Base-by-base conservation (phyloP, 208 protist genomes). In the Herpetomonas tarakana region DNA sequence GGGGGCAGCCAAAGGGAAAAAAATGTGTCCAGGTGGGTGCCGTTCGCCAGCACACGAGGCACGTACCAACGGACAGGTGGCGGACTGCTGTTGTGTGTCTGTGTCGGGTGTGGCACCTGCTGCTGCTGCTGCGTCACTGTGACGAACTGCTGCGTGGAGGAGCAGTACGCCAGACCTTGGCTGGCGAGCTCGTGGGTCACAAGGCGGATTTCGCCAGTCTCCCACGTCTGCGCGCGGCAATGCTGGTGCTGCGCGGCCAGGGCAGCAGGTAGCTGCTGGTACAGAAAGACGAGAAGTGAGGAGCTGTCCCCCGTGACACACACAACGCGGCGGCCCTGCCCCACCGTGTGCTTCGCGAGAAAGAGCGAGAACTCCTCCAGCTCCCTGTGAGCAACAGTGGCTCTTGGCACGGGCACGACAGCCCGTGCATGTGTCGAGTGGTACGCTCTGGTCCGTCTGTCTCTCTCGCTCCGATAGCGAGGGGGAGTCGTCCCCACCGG, bases 151-250 rank as follows among this genome's bases (percentile, higher is more conserved):
- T 22, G 44, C 11, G 9, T 11, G 16, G 3, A 7, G 4, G 3
- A 18, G 51, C 60, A 65, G 50, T 65, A 57, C 16, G 16, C 4
- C 18, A 31, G 19, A 38, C 60, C 60, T 21, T 57, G 45, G n/a
- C 35, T 18, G 1, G 63, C 68, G 4, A 38, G 31, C 1, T 65
- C 52, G 35, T 76, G 68, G 2, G 68, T 58, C 1, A 80, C 74
- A n/a, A 80, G 38, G 21, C 68, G 62, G 31, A 79, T 56, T 22
- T 41, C 35, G 9, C 9, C 35, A 14, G 6, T 14, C 16, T 22
- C 19, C 6, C 44, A 11, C 19, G 16, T 4, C 19, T 49, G 16
- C 44, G 6, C 6, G 19, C 19, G 19, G 3, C 3, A 12, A 12
- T 49, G 11, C 19, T 49, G 16, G 11, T 24, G 44, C 44, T 18